These are phyloP conservation scores for Puccinellia tenuiflora DNA, from an alignment of 176 grass and related monocot genomes.

Conservation along the genomic window DNA sequence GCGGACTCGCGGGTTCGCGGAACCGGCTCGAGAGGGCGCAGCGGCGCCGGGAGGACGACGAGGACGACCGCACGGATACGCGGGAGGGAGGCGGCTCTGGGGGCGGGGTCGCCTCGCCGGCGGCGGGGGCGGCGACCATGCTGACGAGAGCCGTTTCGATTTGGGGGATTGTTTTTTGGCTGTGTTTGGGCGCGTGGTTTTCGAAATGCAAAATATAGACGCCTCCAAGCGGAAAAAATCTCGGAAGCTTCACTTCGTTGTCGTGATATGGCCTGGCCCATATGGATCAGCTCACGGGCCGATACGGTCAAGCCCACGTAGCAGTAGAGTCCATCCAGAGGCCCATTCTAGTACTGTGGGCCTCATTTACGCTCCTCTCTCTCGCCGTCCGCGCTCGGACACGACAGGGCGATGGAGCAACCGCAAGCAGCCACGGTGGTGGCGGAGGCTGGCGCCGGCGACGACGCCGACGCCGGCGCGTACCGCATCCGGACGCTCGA, in stretches of 20 bases:
- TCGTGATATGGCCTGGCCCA: background rate
- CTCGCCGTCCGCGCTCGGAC: background rate
- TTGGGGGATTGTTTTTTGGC: constrained; percentile 1
- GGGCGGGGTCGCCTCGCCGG: constrained; percentile 29
- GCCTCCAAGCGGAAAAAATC: background rate
- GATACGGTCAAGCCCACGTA: too few species aligned
- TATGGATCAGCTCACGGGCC: background rate
- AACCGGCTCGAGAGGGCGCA: constrained; percentile 49
- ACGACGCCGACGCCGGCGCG: background rate
- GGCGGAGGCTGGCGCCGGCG: background rate
- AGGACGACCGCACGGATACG: background rate
- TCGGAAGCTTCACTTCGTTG: background rate
- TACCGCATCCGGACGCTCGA: constrained; percentile 53
- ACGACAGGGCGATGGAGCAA: constrained; percentile 5
- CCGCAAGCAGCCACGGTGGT: background rate
- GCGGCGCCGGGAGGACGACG: constrained; percentile 10
- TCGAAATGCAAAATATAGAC: constrained; percentile 16
- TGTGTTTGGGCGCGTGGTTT: constrained; percentile 30
- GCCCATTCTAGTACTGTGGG: background rate
- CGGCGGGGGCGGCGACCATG: constrained; percentile 38
- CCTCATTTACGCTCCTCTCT: background rate
- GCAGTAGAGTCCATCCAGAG: too few species aligned
- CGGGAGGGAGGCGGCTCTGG: constrained; percentile 9
- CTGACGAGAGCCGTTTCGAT: background rate
- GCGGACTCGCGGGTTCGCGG: constrained; percentile 40